Evolutionary conservation across 306 rosid genomes (phyloP).

Genomic region (Elaeagnus macrophylla): DNA sequence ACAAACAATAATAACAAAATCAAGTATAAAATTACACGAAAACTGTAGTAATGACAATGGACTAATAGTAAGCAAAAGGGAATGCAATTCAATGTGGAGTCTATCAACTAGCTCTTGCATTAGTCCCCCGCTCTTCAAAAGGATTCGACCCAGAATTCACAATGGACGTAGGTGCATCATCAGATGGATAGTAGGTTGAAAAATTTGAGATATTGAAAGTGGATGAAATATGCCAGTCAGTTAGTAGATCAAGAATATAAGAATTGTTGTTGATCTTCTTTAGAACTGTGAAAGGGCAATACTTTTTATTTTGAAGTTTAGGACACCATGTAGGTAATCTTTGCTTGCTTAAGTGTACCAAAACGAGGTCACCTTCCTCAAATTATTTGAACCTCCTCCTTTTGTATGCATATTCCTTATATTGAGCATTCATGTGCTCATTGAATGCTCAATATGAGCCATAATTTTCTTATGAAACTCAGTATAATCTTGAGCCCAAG

Average conservation of each 20-base stretch:
- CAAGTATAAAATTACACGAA: no score
- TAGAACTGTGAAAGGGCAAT: neutral
- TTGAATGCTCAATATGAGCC: no score
- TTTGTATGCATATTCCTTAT: neutral
- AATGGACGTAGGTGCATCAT: no score
- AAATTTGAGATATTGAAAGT: neutral
- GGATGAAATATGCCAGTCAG: neutral
- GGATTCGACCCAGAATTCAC: no score
- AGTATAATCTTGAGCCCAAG: neutral
- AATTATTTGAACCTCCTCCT: neutral
- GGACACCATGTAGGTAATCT: neutral
- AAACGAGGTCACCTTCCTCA: neutral
- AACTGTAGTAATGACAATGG: no score
- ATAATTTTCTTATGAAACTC: neutral
- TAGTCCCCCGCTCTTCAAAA: no score
- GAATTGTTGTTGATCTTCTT: neutral
- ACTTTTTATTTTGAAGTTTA: no score
- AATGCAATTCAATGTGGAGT: no score
- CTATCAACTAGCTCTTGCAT: no score
- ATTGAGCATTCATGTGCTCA: neutral
- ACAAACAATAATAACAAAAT: no score
- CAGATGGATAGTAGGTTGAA: neutral
- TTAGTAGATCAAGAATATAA: neutral
- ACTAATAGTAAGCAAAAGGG: no score
- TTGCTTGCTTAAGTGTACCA: neutral